Percentiles rank a stretch among this genome's conserved stretches.
Conservation (phyloP, 2,329 filamentous ascomycete species). For the Xylaria sp. region DNA sequence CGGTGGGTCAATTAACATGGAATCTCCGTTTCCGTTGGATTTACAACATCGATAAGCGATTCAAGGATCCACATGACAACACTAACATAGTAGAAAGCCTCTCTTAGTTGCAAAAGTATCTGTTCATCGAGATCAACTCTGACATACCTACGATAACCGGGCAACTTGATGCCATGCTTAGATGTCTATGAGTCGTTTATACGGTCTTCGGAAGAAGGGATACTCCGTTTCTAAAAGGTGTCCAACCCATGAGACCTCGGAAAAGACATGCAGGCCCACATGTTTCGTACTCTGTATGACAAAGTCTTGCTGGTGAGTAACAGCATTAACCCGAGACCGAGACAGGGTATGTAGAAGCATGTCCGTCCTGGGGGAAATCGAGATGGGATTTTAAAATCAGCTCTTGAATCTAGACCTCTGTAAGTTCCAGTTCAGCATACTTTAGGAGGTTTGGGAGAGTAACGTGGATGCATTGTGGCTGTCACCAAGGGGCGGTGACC, state of each 20-base stretch:
- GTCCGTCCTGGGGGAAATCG: neutral
- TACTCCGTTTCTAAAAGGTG: neutral
- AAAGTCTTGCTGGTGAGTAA: neutral
- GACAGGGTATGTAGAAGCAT: neutral
- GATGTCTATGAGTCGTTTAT: neutral
- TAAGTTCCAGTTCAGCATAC: neutral
- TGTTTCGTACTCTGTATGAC: neutral
- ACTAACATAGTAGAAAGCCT: no score
- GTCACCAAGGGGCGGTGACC: constrained; percentile 8
- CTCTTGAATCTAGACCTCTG: neutral
- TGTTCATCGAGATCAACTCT: neutral
- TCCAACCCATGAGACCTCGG: neutral
- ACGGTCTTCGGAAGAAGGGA: neutral
- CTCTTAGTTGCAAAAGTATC: neutral
- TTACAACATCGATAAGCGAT: neutral
- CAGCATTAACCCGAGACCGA: neutral
- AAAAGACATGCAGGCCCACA: neutral
- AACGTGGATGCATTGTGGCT: constrained; percentile 1
- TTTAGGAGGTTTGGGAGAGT: neutral
- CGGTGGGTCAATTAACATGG: neutral
- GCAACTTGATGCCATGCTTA: no score
- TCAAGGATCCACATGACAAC: neutral
- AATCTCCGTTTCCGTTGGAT: neutral
- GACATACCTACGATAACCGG: no score
- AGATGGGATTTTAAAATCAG: constrained; percentile 4